Percentiles rank a stretch among this genome's conserved stretches.
phyloP scores from a whole-genome alignment of 2,329 filamentous ascomycete species.

The Fusarium odoratissimum region DNA sequence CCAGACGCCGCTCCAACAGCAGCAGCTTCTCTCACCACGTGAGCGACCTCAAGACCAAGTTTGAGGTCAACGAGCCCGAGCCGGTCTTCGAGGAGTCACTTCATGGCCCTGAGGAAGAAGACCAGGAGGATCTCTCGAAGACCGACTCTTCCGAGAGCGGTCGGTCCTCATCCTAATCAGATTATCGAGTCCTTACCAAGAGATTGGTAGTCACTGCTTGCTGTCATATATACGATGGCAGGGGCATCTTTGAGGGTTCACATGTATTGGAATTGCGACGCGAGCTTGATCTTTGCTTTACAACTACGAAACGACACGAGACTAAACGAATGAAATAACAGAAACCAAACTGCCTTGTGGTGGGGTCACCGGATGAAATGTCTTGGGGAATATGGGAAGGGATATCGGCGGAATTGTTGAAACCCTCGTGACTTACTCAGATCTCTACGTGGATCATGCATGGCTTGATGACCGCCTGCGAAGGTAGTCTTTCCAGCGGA shows the following conservation, averaged over 20 bases:
- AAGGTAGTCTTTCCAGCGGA: slow-evolving; percentile 25
- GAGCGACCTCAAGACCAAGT: slow-evolving; percentile 93
- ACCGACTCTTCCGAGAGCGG: slow-evolving; percentile 69
- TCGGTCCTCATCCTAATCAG: slow-evolving; percentile 66
- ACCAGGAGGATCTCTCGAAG: slow-evolving; percentile 66
- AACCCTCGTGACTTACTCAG: slow-evolving; percentile 41
- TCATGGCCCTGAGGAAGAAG: slow-evolving; percentile 74
- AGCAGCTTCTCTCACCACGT: slow-evolving; percentile 77
- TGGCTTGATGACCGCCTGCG: slow-evolving; percentile 31
- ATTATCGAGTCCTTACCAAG: slow-evolving; percentile 13
- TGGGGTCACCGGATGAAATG: slow-evolving; percentile 7
- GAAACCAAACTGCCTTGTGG: slow-evolving; percentile 15
- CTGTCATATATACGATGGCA: slow-evolving; percentile 47
- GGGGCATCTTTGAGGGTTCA: slow-evolving; percentile 32
- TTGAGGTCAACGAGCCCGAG: slow-evolving; percentile 88
- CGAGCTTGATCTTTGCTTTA: slow-evolving; percentile 33
- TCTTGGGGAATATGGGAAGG: slow-evolving; percentile 9
- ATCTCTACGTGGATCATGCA: slow-evolving; percentile 41
- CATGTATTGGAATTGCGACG: slow-evolving; percentile 35
- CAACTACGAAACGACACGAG: slow-evolving; percentile 44
- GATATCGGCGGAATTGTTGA: slow-evolving; percentile 40
- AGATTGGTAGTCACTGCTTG: slow-evolving; percentile 39
- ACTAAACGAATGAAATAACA: slow-evolving; percentile 42
- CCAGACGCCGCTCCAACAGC: slow-evolving; percentile 93
- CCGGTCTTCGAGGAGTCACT: slow-evolving; percentile 91